phyloP scores from a whole-genome alignment of 208 protist species.

The Trypanosoma cruzi region DNA sequence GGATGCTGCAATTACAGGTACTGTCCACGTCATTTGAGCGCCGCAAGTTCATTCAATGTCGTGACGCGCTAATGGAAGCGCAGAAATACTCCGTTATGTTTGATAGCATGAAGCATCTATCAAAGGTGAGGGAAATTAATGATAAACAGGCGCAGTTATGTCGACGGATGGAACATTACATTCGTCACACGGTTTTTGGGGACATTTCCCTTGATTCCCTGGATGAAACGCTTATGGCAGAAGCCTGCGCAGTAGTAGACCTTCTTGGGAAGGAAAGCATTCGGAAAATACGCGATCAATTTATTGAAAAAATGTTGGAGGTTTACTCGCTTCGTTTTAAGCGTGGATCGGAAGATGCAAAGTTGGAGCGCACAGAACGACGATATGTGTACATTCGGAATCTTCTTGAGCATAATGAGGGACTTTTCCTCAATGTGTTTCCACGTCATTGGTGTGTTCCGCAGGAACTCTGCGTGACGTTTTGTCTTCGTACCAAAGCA shows the following conservation, averaged over 20 bases:
- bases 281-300: constrained; percentile 79
- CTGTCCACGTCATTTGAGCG: constrained; percentile 83
- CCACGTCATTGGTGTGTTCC: constrained; percentile 91
- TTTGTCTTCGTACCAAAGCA: constrained; percentile 90
- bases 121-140: constrained; percentile 89
- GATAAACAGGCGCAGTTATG: constrained; percentile 84
- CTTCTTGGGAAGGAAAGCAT: constrained; percentile 78
- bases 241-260: constrained; percentile 90
- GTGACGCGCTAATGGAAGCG: constrained; percentile 81
- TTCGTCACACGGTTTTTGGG: constrained; percentile 84
- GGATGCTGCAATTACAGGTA: constrained; percentile 89
- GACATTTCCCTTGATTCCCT: constrained; percentile 63
- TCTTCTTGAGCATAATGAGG: constrained; percentile 79
- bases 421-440: constrained; percentile 82
- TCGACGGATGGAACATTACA: constrained; percentile 81
- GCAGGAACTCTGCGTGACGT: constrained; percentile 92
- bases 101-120: constrained; percentile 72
- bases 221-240: constrained; percentile 77
- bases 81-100: constrained; percentile 87
- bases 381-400: constrained; percentile 92
- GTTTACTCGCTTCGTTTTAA: constrained; percentile 88
- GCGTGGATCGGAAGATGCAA: constrained; percentile 82
- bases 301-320: constrained; percentile 87
- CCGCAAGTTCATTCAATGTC: constrained; percentile 75
- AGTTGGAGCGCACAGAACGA: constrained; percentile 89